Evolutionary conservation across 2,329 filamentous ascomycete genomes (phyloP).

Genomic region (Ceratocystis cacaofunesta): DNA sequence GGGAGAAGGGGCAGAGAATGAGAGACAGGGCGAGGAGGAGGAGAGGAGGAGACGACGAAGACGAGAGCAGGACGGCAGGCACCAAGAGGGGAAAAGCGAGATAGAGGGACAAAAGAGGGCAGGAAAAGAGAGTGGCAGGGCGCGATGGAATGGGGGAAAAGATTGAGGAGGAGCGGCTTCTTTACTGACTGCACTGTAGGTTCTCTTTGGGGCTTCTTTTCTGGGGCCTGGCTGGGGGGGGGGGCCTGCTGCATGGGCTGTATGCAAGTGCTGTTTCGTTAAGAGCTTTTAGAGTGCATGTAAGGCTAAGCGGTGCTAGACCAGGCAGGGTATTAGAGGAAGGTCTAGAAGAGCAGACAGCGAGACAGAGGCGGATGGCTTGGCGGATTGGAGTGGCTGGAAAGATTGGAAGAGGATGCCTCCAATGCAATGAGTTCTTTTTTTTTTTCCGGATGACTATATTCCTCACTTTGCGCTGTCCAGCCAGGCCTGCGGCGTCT

Average conservation of each 20-base stretch:
- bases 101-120: neutral
- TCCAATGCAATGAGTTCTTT: no score
- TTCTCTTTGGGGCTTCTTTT: slow-evolving; percentile 2
- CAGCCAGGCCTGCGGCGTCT: no score
- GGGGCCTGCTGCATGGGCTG: neutral
- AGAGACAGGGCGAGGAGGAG: neutral
- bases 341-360: neutral
- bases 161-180: neutral
- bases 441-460: no score
- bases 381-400: no score
- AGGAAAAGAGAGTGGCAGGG: slow-evolving; percentile 3
- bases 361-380: neutral
- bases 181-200: neutral
- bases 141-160: slow-evolving; percentile 1
- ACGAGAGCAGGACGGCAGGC: neutral
- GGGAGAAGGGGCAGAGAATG: neutral
- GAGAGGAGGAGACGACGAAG: neutral
- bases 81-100: neutral
- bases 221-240: no score
- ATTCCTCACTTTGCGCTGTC: no score
- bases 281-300: neutral
- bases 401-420: no score
- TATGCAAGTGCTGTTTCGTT: neutral
- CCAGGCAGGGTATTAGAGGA: neutral
- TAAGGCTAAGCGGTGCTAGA: neutral